Evolutionary conservation across 2,329 filamentous ascomycete species (phyloP).

Genomic region (Fusarium chlamydosporum): DNA sequence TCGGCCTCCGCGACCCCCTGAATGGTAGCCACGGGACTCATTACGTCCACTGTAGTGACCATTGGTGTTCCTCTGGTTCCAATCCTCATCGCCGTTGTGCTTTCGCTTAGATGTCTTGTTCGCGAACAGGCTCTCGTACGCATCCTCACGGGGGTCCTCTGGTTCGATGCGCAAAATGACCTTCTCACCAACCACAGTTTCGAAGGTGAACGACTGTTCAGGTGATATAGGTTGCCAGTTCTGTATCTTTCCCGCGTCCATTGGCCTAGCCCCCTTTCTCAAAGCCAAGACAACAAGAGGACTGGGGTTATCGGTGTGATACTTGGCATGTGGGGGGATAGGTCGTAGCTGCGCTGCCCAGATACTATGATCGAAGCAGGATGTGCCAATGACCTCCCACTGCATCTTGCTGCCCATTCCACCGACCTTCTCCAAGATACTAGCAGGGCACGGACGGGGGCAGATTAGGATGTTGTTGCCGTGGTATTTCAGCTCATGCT

Average conservation of each 20-base stretch:
- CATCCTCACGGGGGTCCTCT: constrained; percentile 73
- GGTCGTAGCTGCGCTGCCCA: constrained; percentile 89
- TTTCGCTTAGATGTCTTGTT: constrained; percentile 73
- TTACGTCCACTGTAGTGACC: constrained; percentile 57
- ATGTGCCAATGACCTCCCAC: constrained; percentile 86
- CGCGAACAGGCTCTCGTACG: constrained; percentile 73
- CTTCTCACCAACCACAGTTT: constrained; percentile 89
- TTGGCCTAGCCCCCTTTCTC: constrained; percentile 79
- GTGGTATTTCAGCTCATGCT: constrained; percentile 82
- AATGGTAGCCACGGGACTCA: constrained; percentile 60
- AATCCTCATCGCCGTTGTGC: constrained; percentile 65
- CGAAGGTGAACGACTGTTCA: constrained; percentile 81
- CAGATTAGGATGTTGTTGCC: constrained; percentile 94
- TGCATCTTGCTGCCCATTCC: constrained; percentile 86
- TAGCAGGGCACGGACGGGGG: constrained; percentile 78
- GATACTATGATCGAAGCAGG: constrained; percentile 81
- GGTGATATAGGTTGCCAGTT: constrained; percentile 84
- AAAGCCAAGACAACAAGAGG: constrained; percentile 88
- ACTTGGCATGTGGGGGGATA: constrained; percentile 73
- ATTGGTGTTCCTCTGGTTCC: constrained; percentile 53
- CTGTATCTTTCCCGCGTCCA: constrained; percentile 84
- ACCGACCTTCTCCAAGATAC: constrained; percentile 85
- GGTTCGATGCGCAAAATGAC: constrained; percentile 84
- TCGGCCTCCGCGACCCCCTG: constrained; percentile 60
- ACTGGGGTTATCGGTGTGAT: constrained; percentile 83